A percentile compares a stretch with the other conserved stretches of the same genome.
Conservation (phyloP, 2,329 filamentous ascomycete species). For the Dendrostoma leiphaemia region DNA sequence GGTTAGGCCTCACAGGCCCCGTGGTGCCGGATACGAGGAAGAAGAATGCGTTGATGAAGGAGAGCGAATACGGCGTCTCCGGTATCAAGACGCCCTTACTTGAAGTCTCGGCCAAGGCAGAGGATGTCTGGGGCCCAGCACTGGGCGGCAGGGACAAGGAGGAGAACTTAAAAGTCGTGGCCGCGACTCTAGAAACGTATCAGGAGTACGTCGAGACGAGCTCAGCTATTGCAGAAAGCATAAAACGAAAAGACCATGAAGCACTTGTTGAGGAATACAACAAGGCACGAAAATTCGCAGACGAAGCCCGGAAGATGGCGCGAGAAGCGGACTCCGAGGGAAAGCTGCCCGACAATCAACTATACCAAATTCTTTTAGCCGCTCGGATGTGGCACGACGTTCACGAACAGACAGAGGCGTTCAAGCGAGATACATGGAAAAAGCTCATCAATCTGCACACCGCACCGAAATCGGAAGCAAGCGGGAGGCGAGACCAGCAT, state of each 20-base stretch:
- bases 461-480: slow-evolving; percentile 46
- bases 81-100: slow-evolving; percentile 86
- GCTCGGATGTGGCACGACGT: slow-evolving; percentile 96
- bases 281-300: slow-evolving; percentile 76
- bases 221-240: slow-evolving; percentile 73
- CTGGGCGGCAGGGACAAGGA: slow-evolving; percentile 89
- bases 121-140: slow-evolving; percentile 96
- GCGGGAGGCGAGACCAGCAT: slow-evolving; percentile 71
- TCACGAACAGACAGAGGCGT: slow-evolving; percentile 77
- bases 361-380: slow-evolving; percentile 83
- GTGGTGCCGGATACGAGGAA: slow-evolving; percentile 57
- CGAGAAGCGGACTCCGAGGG: slow-evolving; percentile 47
- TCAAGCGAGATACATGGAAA: slow-evolving; percentile 90
- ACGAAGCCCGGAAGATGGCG: slow-evolving; percentile 71
- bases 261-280: slow-evolving; percentile 82
- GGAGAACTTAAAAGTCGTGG: slow-evolving; percentile 76
- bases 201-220: slow-evolving; percentile 81
- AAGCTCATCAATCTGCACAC: slow-evolving; percentile 69
- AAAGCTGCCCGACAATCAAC: slow-evolving; percentile 71
- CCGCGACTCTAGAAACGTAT: slow-evolving; percentile 74
- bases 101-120: slow-evolving; percentile 89
- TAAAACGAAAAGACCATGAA: slow-evolving; percentile 90
- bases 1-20: slow-evolving; percentile 35
- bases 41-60: slow-evolving; percentile 89
- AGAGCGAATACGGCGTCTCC: slow-evolving; percentile 85